Conservation (phyloP, 495 filamentous ascomycete species). For the Pseudevernia furfuracea region DNA sequence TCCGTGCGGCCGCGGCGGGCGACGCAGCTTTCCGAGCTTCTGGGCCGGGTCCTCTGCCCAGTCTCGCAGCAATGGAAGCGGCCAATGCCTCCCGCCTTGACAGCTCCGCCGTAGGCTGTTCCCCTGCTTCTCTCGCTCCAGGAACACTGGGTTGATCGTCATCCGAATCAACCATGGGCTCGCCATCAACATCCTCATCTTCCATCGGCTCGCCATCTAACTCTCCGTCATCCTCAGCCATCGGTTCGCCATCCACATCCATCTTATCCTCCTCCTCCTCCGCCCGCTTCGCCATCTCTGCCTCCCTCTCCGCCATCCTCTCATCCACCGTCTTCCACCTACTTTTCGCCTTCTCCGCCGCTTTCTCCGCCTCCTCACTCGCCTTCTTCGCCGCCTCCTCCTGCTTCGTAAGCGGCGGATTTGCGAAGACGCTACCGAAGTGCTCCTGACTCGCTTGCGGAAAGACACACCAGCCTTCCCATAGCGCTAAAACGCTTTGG, state of each 20-base stretch:
- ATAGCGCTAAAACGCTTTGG: conserved; percentile 60
- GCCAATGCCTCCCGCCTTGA: conserved; percentile 23
- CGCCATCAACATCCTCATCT: conserved; percentile 46
- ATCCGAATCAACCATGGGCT: conserved; percentile 43
- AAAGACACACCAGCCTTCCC: conserved; percentile 90
- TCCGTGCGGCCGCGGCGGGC: conserved; percentile 27
- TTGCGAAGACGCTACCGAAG: conserved; percentile 65
- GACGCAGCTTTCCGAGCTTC: conserved; percentile 24
- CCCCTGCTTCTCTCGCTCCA: conserved; percentile 10
- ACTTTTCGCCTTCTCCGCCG: conserved; percentile 43
- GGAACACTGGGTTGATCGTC: conserved; percentile 34
- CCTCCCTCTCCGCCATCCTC: conserved; percentile 37
- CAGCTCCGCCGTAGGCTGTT: conserved; percentile 11
- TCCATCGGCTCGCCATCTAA: conserved; percentile 50
- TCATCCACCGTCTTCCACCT: conserved; percentile 69
- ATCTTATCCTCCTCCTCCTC: conserved; percentile 20
- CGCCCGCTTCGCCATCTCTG: conserved; percentile 24
- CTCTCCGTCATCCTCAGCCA: conserved; percentile 32
- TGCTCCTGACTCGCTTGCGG: conserved; percentile 63
- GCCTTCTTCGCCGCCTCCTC: conserved; percentile 31
- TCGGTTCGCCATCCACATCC: conserved; percentile 30
- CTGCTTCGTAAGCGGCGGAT: conserved; percentile 54
- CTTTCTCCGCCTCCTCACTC: conserved; percentile 45
- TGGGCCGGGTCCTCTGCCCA: conserved; percentile 26
- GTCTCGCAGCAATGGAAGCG: conserved; percentile 25